These are phyloP conservation scores for Trichoderma endophyticum DNA, from an alignment of 2,329 filamentous ascomycete genomes.

Conservation along the genomic window DNA sequence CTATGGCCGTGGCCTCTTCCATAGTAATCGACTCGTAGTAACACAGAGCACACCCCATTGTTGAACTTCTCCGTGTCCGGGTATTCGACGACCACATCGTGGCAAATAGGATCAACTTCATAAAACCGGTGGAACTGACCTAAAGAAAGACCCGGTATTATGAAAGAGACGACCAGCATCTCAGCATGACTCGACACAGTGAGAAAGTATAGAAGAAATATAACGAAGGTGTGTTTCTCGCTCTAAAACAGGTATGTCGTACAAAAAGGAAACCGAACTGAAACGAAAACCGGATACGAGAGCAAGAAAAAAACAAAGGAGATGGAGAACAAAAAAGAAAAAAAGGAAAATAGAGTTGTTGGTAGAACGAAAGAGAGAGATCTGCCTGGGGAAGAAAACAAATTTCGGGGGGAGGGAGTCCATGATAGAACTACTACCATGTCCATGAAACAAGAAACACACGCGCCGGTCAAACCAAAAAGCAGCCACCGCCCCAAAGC, in stretches of 20 bases:
- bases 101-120: background rate
- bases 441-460: background rate
- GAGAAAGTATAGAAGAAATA: background rate
- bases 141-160: constrained; percentile 19
- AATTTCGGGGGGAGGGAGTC: background rate
- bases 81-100: background rate
- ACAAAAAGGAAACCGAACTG: constrained; percentile 1
- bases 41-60: background rate
- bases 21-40: background rate
- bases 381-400: background rate
- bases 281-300: constrained; percentile 4
- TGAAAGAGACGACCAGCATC: constrained; percentile 33
- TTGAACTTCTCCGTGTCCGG: background rate
- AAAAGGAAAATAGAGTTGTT: constrained; percentile 15
- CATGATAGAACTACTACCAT: constrained; percentile 3
- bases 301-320: constrained; percentile 22
- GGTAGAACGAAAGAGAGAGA: constrained; percentile 17
- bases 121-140: constrained; percentile 14
- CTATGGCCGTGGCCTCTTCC: background rate
- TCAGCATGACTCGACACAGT: constrained; percentile 30
- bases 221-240: constrained; percentile 8
- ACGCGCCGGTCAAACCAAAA: background rate
- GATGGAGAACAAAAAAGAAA: background rate
- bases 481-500: background rate
- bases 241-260: background rate